These are phyloP conservation scores for Sporobolomyces roseus DNA, from an alignment of 768 basidiomycete genomes.

Conservation along the genomic window DNA sequence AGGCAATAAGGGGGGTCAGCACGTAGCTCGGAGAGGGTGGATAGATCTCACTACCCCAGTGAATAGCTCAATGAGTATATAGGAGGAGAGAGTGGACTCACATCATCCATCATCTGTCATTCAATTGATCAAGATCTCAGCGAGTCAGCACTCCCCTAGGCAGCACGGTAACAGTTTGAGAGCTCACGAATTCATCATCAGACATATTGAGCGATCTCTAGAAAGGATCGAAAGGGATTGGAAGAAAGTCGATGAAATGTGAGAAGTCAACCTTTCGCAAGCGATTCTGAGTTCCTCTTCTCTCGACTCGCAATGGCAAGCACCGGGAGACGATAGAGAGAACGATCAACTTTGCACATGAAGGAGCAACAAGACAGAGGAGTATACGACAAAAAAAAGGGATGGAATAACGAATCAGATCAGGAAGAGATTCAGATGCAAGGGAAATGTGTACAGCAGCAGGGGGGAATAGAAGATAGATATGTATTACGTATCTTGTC, in stretches of 20 bases:
- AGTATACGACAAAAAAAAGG: not conserved
- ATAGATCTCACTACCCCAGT: not conserved
- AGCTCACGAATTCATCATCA: slow-evolving; percentile 51
- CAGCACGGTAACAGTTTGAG: not conserved
- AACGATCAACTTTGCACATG: too few relatives aligned
- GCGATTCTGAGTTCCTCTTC: too few relatives aligned
- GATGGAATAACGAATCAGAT: not conserved
- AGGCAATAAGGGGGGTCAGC: too few relatives aligned
- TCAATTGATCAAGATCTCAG: not conserved
- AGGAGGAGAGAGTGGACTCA: slow-evolving; percentile 43
- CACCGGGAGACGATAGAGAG: too few relatives aligned
- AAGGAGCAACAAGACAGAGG: not conserved
- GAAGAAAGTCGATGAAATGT: too few relatives aligned
- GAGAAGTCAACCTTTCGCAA: too few relatives aligned
- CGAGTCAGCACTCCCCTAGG: not conserved
- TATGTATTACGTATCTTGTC: too few relatives aligned
- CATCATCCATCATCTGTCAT: slow-evolving; percentile 49
- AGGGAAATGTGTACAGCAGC: too few relatives aligned
- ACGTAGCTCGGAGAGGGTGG: not conserved
- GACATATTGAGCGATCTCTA: slow-evolving; percentile 45
- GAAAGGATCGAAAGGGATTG: too few relatives aligned
- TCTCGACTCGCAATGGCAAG: too few relatives aligned
- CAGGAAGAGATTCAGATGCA: too few relatives aligned
- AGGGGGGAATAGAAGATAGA: too few relatives aligned
- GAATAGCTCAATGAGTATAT: not conserved